Evolutionary conservation across 2,329 filamentous ascomycete genomes (phyloP).

Genomic region (Xylaria arbuscula): DNA sequence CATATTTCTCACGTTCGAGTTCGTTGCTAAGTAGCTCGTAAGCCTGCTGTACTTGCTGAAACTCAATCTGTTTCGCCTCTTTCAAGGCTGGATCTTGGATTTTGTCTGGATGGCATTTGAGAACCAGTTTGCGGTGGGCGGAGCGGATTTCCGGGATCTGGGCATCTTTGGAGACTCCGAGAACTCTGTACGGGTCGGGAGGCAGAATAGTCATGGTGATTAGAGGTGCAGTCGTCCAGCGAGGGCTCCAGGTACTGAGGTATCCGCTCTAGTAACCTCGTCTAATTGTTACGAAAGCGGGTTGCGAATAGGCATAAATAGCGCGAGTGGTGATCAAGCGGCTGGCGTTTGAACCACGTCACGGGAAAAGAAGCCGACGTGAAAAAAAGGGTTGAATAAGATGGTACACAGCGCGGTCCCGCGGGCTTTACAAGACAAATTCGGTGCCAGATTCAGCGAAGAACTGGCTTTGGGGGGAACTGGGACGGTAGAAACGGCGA

Average conservation of each 20-base stretch:
- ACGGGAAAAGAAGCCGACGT: conserved; percentile 32
- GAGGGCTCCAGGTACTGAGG: conserved; percentile 33
- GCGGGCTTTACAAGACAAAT: conserved; percentile 32
- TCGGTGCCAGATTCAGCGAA: conserved; percentile 51
- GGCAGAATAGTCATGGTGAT: conserved; percentile 62
- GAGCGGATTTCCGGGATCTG: conserved; percentile 77
- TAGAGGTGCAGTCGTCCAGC: conserved; percentile 38
- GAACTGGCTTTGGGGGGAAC: conserved; percentile 47
- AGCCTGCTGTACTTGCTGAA: conserved; percentile 90
- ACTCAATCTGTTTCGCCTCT: conserved; percentile 83
- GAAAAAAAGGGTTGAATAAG: conserved; percentile 32
- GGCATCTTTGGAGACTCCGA: conserved; percentile 80
- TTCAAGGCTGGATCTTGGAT: conserved; percentile 82
- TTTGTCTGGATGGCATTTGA: conserved; percentile 93
- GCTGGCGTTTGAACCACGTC: conserved; percentile 43
- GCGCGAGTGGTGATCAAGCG: conserved; percentile 43
- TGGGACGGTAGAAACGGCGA: conserved; percentile 34
- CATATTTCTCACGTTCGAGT: conserved; percentile 76
- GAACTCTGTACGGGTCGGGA: conserved; percentile 81
- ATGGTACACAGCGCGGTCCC: conserved; percentile 41
- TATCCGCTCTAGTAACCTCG: conserved; percentile 28
- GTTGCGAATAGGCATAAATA: conserved; percentile 44
- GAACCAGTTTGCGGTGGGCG: conserved; percentile 84
- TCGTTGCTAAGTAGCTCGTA: conserved; percentile 92
- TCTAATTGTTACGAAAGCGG: conserved; percentile 43